Conservation (phyloP, 805 yeast genomes). For the Ogataea minuta region DNA sequence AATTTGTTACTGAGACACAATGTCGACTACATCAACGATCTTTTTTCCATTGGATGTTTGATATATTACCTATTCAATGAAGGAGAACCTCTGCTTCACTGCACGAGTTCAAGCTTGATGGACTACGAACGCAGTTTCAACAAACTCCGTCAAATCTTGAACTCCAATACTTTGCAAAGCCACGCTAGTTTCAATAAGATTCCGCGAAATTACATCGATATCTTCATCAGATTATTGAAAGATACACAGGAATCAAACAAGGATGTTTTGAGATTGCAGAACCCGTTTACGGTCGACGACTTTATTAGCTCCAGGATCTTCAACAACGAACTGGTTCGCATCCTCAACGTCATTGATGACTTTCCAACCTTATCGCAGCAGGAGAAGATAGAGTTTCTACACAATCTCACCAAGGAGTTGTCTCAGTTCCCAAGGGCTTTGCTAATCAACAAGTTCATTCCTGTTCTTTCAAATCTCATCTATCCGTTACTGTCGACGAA, state of each 20-base stretch:
- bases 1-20: conserved; percentile 68
- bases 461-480: conserved; percentile 57
- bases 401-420: conserved; percentile 54
- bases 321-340: conserved; percentile 77
- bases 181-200: conserved; percentile 53
- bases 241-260: conserved; percentile 38
- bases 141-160: conserved; percentile 31
- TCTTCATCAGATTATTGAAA: conserved; percentile 52
- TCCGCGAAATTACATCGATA: conserved; percentile 53
- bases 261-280: conserved; percentile 30
- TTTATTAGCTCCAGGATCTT: conserved; percentile 73
- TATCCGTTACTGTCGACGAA: conserved; percentile 35
- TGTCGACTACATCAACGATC: conserved; percentile 68
- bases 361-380: conserved; percentile 67
- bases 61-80: conserved; percentile 65
- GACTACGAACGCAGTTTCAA: conserved; percentile 57
- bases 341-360: conserved; percentile 79
- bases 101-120: conserved; percentile 40
- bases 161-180: conserved; percentile 42
- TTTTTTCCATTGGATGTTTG: conserved; percentile 80
- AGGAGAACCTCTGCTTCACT: conserved; percentile 41
- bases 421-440: conserved; percentile 57
- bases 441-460: conserved; percentile 69
- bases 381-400: conserved; percentile 68
- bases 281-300: conserved; percentile 50